A percentile compares a stretch with the other conserved stretches of the same genome.
These are phyloP conservation scores for Saturnispora quitensis DNA, from an alignment of 805 yeast genomes.

Conservation along the genomic window DNA sequence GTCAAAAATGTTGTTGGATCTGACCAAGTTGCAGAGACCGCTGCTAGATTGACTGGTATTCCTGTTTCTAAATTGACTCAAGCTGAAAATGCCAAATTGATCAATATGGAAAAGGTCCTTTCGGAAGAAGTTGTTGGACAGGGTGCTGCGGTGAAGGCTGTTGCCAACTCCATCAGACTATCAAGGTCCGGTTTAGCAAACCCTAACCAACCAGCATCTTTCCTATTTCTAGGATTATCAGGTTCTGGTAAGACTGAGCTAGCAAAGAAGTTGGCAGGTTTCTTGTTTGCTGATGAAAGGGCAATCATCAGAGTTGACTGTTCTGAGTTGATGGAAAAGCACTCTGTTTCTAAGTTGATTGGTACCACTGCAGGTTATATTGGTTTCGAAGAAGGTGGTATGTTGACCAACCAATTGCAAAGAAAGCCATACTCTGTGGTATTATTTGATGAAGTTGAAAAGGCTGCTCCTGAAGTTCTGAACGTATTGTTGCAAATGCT, in stretches of 20 bases:
- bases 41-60: constrained; percentile 92
- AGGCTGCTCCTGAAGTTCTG: constrained; percentile 96
- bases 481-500: constrained; percentile 85
- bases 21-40: constrained; percentile 76
- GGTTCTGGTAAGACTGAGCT: constrained; percentile 98
- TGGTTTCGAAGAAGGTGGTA: constrained; percentile 97
- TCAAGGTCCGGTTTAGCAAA: constrained; percentile 92
- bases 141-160: constrained; percentile 91
- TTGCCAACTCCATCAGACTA: constrained; percentile 87
- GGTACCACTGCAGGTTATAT: constrained; percentile 98
- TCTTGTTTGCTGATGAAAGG: constrained; percentile 89
- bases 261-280: constrained; percentile 94
- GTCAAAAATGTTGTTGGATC: constrained; percentile 85
- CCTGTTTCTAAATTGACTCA: constrained; percentile 92
- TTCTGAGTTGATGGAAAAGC: constrained; percentile 90
- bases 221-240: constrained; percentile 86
- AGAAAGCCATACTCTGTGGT: constrained; percentile 95
- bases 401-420: constrained; percentile 83
- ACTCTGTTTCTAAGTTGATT: constrained; percentile 86
- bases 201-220: constrained; percentile 94
- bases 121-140: constrained; percentile 88
- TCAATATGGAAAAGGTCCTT: constrained; percentile 86
- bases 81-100: constrained; percentile 88
- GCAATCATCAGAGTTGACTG: constrained; percentile 98
- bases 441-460: constrained; percentile 94